Conservation (phyloP, 2,329 filamentous ascomycete genomes). For the Cadophora gregata region DNA sequence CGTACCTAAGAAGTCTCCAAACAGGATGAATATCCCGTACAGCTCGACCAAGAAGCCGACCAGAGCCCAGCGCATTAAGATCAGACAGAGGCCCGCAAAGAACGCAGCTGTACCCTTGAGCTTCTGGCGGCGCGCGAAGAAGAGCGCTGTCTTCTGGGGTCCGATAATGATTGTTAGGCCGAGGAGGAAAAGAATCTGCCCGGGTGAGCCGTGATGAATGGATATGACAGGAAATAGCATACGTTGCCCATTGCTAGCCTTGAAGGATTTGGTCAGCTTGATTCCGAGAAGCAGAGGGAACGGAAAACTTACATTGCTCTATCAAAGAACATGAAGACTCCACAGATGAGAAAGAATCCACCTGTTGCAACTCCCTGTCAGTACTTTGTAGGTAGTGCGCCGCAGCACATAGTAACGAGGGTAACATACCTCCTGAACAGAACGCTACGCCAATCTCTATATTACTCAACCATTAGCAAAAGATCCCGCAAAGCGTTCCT, state of each 20-base stretch:
- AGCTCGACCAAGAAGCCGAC: constrained; percentile 89
- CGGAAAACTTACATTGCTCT: constrained; percentile 76
- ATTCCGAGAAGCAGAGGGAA: constrained; percentile 17
- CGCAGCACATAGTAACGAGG: constrained; percentile 27
- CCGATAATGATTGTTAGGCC: constrained; percentile 97
- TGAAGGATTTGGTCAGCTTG: constrained; percentile 21
- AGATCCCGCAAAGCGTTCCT: not conserved
- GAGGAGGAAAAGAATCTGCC: constrained; percentile 93
- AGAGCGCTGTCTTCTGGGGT: constrained; percentile 84
- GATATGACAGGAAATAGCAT: constrained; percentile 51
- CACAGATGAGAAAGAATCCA: constrained; percentile 92
- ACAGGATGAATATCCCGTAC: constrained; percentile 91
- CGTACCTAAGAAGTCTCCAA: constrained; percentile 95
- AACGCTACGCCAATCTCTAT: constrained; percentile 98
- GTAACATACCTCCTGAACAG: constrained; percentile 88
- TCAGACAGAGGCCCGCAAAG: constrained; percentile 80
- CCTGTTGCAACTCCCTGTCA: constrained; percentile 58
- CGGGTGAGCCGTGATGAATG: constrained; percentile 24
- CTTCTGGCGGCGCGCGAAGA: constrained; percentile 95
- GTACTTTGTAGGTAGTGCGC: constrained; percentile 31
- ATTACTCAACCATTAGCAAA: constrained; percentile 41
- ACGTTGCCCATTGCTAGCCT: constrained; percentile 96
- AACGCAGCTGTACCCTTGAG: constrained; percentile 91
- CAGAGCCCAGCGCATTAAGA: constrained; percentile 88
- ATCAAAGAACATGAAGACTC: constrained; percentile 97